Base-by-base conservation (phyloP, 2,329 filamentous ascomycete species). In the Stylonectria norvegica region DNA sequence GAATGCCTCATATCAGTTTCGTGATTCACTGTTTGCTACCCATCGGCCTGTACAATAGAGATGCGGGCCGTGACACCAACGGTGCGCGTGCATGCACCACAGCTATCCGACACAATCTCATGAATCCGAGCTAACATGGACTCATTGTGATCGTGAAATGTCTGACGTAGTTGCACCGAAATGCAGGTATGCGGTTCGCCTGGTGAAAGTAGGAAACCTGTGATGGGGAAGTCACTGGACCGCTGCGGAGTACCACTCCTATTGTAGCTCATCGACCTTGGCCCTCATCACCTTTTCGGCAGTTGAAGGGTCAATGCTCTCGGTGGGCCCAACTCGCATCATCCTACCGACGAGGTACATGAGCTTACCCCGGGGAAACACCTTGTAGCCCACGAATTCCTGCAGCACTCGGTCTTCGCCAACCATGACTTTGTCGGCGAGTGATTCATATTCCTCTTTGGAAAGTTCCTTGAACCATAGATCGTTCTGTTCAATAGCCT, bases 321-420 rank as follows among this genome's bases (percentile, higher is more conserved):
- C 75, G 31, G 76, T 70, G 3, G 69, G 68, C 0, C 76, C 78
- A 2, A 70, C 52, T 4, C 68, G 65, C 64, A 81, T 73, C 72
- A 81, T 75, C 59, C 72, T 76, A 15, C 78, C 78, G 5, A 81
- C 71, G 2, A 81, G 63, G 49, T 72, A 80, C 76, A 79, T 79
- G 32, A 81, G 67, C 61, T 79, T 81, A 1, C 78, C 77, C 42
- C 75, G 67, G 0, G 76, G 77, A 42, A 72, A 76, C 36, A 64
- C 65, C 27, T 64, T 64, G 38, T 66, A 68, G 22, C 56, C 47
- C 25, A 61, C 43, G 45, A 79, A 78, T 49, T 72, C 68, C 31
- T 52, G 55, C 39, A 79, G 45, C 1, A 75, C 61, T 42, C 67
- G 65, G 1, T 71, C 65, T 48, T 79, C 72, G 1, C 66, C 70